These are phyloP conservation scores for Tulasnella calospora DNA, from an alignment of 768 basidiomycete genomes.

Conservation along the genomic window DNA sequence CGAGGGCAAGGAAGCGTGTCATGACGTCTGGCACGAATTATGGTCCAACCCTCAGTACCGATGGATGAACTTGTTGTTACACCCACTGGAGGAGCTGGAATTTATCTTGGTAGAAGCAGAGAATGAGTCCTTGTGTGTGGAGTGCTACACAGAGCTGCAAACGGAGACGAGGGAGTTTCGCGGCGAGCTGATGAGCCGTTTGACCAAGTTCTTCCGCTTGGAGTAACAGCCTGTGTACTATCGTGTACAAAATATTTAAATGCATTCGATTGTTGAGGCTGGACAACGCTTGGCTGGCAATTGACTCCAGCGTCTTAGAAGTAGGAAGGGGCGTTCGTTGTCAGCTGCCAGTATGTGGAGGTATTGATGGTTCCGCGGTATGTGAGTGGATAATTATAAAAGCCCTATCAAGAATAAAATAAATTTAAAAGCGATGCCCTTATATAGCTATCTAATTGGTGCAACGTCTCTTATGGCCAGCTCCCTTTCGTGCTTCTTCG, in stretches of 20 bases:
- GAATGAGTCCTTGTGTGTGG: neutral
- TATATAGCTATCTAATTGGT: no score
- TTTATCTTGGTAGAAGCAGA: neutral
- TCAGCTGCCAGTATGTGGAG: no score
- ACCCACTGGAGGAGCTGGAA: neutral
- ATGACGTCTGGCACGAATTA: neutral
- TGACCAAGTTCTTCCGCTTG: neutral
- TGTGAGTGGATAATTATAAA: constrained; percentile 39
- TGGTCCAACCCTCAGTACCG: neutral
- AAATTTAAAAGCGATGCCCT: no score
- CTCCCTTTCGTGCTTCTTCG: constrained; percentile 76
- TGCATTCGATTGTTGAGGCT: no score
- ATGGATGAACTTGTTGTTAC: neutral
- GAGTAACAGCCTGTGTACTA: neutral
- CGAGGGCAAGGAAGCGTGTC: neutral
- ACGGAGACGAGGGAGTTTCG: neutral
- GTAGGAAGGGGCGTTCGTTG: no score
- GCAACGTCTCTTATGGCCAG: constrained; percentile 87
- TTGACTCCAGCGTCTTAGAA: no score
- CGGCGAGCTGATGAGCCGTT: neutral
- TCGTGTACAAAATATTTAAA: neutral
- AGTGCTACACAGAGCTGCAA: neutral
- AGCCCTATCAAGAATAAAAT: no score
- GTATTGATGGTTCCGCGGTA: no score
- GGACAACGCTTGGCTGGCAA: no score